Evolutionary conservation across 371 early-diverging fungal species (phyloP).

Genomic region (Apophysomyces elegans): DNA sequence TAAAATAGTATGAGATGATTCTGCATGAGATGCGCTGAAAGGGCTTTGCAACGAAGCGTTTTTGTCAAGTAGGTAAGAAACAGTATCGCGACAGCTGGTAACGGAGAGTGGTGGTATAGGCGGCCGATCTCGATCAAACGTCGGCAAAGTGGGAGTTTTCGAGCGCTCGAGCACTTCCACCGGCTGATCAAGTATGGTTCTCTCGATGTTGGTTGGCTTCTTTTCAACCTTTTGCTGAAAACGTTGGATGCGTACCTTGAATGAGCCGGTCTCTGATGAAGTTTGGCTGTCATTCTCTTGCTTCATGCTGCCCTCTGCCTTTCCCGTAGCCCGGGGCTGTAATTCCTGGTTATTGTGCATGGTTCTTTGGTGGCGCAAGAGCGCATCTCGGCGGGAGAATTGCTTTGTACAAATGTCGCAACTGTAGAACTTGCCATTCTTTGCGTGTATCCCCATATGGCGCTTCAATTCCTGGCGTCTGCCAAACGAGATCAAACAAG

Average conservation of each 20-base stretch:
- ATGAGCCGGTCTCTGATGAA: no score
- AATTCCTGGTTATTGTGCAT: background rate
- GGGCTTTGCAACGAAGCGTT: background rate
- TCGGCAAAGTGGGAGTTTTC: background rate
- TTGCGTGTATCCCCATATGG: slow-evolving; percentile 4
- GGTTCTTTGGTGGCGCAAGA: background rate
- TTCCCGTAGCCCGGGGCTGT: no score
- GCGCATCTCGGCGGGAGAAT: background rate
- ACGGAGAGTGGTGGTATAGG: background rate
- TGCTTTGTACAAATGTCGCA: background rate
- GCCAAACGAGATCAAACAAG: background rate
- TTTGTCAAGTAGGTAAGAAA: background rate
- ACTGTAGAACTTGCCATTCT: background rate
- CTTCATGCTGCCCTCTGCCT: no score
- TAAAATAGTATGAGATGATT: background rate
- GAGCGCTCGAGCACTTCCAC: no score
- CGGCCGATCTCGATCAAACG: background rate
- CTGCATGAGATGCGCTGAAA: background rate
- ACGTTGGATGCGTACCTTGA: no score
- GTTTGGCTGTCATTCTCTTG: no score
- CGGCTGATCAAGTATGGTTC: no score
- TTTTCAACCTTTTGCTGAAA: no score
- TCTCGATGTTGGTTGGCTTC: no score
- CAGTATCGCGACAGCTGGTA: background rate
- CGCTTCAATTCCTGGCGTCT: background rate